Base-by-base conservation (phyloP, 148 eudicot species). In the Heliosperma pusillum region DNA sequence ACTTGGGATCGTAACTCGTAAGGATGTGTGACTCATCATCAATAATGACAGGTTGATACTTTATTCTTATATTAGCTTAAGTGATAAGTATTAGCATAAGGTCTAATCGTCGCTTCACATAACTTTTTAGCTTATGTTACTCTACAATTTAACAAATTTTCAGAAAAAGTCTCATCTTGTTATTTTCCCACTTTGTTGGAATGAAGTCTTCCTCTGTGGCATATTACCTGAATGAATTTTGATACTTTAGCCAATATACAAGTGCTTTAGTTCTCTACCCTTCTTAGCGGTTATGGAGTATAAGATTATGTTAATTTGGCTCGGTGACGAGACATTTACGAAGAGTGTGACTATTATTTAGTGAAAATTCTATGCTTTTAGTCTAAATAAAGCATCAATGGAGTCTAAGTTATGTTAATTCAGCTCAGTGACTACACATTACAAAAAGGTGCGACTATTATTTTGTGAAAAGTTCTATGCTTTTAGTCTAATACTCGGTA, bases 121-220 rank as follows among this genome's bases (percentile, higher is more conserved):
- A 50, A 50, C 55, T 12, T 50, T 50, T 50, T 7, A 13, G 17
- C 55, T 50, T 11, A 50, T 50, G 55, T 17, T 15, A 47, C 55
- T 50, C 42, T 36, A 36, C 6, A 8, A 22, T 59, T 59, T 29
- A 59, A n/a, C 70, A 36, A 7, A 36, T 33, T 64, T 20, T 6
- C 13, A 45, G 57, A 47, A 16, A 36, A 73, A 60, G 52, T 42
- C 24, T 19, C 4, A 44, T 60, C 30, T 69, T 20, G 61, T 62
- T 73, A 30, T 8, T 60, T 59, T 40, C 75, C 75, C 33, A 36
- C 22, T 60, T 73, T 73, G 75, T 59, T 73, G 75, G 76, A 61
- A 65, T 44, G 30, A 17, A 62, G 24, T 44, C 26, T 5, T 40
- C 13, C 11, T 60, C 13, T 7, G 22, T 63, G 50, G 66, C 66